These are phyloP conservation scores for Coniochaeta sp. DNA, from an alignment of 2,329 filamentous ascomycete species.

Conservation along the genomic window DNA sequence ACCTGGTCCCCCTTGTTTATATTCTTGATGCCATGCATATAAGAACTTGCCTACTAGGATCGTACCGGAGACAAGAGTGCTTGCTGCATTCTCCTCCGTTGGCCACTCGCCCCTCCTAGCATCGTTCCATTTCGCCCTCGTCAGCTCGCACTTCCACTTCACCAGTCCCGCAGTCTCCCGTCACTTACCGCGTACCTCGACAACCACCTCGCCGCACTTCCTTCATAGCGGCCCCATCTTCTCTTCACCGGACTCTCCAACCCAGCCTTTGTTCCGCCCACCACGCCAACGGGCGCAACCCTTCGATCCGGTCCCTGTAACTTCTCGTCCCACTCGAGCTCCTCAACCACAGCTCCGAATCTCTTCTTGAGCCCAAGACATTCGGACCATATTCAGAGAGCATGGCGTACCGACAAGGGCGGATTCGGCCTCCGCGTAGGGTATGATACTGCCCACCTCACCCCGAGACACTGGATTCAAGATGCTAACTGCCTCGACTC, in stretches of 20 bases:
- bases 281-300: too few relatives aligned
- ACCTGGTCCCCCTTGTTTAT: too few relatives aligned
- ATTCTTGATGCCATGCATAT: slow-evolving; percentile 1
- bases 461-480: not conserved
- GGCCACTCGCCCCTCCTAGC: not conserved
- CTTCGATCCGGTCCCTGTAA: too few relatives aligned
- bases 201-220: too few relatives aligned
- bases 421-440: slow-evolving; percentile 2
- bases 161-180: too few relatives aligned
- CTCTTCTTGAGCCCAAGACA: too few relatives aligned
- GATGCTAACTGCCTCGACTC: not conserved
- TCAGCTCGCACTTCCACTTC: not conserved
- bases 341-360: not conserved
- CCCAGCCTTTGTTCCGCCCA: too few relatives aligned
- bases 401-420: not conserved
- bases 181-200: too few relatives aligned
- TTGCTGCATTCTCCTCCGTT: not conserved
- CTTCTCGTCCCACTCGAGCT: too few relatives aligned
- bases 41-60: not conserved
- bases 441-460: not conserved
- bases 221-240: too few relatives aligned
- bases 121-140: not conserved
- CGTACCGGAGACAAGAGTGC: not conserved
- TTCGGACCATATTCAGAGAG: not conserved
- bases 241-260: too few relatives aligned